phyloP scores from a whole-genome alignment of 805 yeast species.

The Cyberlindnera misumaiensis region DNA sequence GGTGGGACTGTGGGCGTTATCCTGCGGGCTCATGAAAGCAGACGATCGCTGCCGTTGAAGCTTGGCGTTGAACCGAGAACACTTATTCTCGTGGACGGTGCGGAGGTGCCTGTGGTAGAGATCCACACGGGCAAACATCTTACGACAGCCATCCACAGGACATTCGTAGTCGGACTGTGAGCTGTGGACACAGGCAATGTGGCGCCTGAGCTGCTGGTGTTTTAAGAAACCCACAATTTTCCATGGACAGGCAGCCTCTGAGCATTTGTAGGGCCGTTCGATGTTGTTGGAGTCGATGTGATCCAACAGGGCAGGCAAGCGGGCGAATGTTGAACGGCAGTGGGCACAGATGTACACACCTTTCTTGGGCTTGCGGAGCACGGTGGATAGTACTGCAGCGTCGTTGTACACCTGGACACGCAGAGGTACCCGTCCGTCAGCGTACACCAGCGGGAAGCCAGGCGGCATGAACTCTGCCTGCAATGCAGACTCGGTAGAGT shows the following conservation, averaged over 20 bases:
- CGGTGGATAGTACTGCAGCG: constrained; percentile 24
- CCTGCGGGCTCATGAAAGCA: too few relatives aligned
- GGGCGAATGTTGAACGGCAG: constrained; percentile 27
- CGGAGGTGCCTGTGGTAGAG: constrained; percentile 28
- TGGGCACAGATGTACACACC: constrained; percentile 33
- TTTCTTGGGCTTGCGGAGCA: constrained; percentile 26
- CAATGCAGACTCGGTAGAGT: too few relatives aligned
- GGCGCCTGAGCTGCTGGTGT: constrained; percentile 30
- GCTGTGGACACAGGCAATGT: constrained; percentile 21
- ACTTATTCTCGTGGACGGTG: constrained; percentile 32
- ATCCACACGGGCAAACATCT: constrained; percentile 46
- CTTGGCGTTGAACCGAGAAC: constrained; percentile 34
- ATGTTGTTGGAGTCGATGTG: constrained; percentile 30
- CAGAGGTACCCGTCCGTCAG: constrained; percentile 20
- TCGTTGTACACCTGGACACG: constrained; percentile 26
- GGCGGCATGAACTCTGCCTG: constrained; percentile 10
- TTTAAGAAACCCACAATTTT: constrained; percentile 32
- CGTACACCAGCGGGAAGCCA: constrained; percentile 21
- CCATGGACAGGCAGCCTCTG: constrained; percentile 33
- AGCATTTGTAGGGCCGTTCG: constrained; percentile 29
- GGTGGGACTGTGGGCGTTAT: too few relatives aligned
- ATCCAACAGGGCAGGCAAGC: constrained; percentile 27
- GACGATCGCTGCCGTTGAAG: constrained; percentile 5
- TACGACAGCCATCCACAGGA: constrained; percentile 66
- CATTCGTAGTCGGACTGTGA: constrained; percentile 48